Evolutionary conservation across 192 early-diverging fungal species (phyloP).

Genomic region (Backusella westeae): DNA sequence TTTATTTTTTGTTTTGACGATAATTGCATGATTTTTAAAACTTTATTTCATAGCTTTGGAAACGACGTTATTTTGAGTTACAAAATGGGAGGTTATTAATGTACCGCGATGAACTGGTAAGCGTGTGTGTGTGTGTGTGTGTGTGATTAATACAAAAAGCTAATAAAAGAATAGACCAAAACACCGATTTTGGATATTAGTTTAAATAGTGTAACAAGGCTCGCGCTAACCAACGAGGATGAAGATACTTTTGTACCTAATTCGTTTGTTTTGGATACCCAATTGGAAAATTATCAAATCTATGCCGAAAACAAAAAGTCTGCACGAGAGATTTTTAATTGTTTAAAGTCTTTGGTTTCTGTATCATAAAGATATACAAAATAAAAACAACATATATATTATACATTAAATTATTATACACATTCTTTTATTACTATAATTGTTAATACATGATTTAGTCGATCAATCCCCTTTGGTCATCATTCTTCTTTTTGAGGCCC

Average conservation of each 20-base stretch:
- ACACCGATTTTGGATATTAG: constrained; percentile 19
- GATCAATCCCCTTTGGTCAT: not conserved
- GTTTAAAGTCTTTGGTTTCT: constrained; percentile 17
- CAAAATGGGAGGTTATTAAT: constrained; percentile 45
- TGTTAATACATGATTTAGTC: not conserved
- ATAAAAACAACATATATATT: not conserved
- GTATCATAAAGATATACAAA: not conserved
- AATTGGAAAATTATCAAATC: constrained; percentile 20
- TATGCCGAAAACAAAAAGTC: constrained; percentile 31
- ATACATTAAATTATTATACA: not conserved
- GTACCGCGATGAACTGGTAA: constrained; percentile 47
- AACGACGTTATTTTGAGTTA: constrained; percentile 57
- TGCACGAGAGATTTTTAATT: constrained; percentile 21
- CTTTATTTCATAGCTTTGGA: constrained; percentile 48
- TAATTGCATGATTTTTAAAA: not conserved
- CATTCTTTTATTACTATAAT: not conserved
- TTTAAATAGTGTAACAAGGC: constrained; percentile 10
- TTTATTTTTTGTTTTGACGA: not conserved
- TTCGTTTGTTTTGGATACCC: constrained; percentile 21
- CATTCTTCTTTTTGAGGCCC: not conserved
- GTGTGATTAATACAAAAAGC: not conserved
- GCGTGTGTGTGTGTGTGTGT: not conserved
- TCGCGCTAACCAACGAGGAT: constrained; percentile 14
- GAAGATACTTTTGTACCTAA: constrained; percentile 33
- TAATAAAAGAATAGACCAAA: constrained; percentile 13